These are phyloP conservation scores for Erythrophleum fordii DNA, from an alignment of 306 rosid species.

Conservation along the genomic window DNA sequence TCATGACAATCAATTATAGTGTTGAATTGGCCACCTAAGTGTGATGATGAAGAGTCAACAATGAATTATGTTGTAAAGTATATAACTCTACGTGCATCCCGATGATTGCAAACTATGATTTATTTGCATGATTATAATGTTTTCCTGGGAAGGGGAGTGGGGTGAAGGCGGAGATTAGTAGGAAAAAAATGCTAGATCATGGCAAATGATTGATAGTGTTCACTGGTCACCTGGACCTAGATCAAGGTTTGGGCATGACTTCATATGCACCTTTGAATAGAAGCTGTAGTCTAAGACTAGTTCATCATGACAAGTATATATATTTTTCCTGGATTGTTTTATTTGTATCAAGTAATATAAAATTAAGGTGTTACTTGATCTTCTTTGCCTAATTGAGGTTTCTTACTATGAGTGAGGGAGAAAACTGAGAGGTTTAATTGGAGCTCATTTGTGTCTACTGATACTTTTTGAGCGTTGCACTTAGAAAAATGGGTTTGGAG, in stretches of 20 bases:
- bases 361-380: neutral
- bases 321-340: constrained; percentile 11
- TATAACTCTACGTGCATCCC: constrained; percentile 12
- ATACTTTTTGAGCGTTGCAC: constrained; percentile 5
- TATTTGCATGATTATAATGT: neutral
- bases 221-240: neutral
- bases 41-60: neutral
- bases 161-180: neutral
- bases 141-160: neutral
- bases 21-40: neutral
- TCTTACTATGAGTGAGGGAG: neutral
- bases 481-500: neutral
- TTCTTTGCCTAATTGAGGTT: neutral
- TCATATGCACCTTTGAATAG: neutral
- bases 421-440: neutral
- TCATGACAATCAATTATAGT: neutral
- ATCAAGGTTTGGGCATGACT: neutral
- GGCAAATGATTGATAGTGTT: constrained; percentile 13
- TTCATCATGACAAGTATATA: neutral
- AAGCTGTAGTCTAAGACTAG: constrained; percentile 7
- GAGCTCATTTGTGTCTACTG: constrained; percentile 8
- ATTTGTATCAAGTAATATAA: neutral
- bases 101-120: constrained; percentile 6
- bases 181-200: neutral
- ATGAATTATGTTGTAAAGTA: neutral